Base-by-base conservation (phyloP, 805 yeast species). In the Candida boidinii region DNA sequence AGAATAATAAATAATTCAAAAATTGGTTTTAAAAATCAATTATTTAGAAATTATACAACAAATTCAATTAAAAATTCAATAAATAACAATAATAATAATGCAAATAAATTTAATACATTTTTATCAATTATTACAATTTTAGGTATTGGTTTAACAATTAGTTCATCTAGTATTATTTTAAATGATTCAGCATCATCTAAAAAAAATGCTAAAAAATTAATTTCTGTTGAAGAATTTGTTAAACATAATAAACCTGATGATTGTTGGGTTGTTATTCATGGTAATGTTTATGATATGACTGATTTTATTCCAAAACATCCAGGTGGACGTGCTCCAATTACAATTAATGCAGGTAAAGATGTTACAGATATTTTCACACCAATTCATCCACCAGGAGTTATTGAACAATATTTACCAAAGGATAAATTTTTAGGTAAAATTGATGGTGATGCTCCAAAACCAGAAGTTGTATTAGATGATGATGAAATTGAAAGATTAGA, bases 311-410 rank as follows among this genome's bases (percentile, higher is more conserved):
- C 33, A 2, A 21, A 31, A 7, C 65, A 60, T 30, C 65, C 65
- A 1, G 65, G 65, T 16, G 65, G 65, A 5, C 39, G 43, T 24
- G 33, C 35, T 7, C 46, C 53, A 23, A 54, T 59, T 21, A 28
- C 53, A 32, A 46, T 40, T 17, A 51, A 47, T 37, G 62, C 60
- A 19, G 92, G 92, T 11, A 75, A 70, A 38, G 86, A 82, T 46
- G 94, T 90, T 8, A 79, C 92, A 7, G 77, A 79, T 45, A 75
- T 84, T 8, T 90, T 86, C 51, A 84, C 80, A 38, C 95, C 95
- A 14, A 68, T 90, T 39, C 98, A 90, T 56, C 92, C 97, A 0
- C 73, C 79, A n/a, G 95, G 87, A 46, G 81, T 85, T 5, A 66
- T 90, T 34, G 76, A 73, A 24, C 74, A 75, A 45, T 73, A 65